A percentile compares a stretch with the other conserved stretches of the same genome.
Evolutionary conservation across 129 eudicot species (phyloP).

Genomic region (Erigeron canadensis): DNA sequence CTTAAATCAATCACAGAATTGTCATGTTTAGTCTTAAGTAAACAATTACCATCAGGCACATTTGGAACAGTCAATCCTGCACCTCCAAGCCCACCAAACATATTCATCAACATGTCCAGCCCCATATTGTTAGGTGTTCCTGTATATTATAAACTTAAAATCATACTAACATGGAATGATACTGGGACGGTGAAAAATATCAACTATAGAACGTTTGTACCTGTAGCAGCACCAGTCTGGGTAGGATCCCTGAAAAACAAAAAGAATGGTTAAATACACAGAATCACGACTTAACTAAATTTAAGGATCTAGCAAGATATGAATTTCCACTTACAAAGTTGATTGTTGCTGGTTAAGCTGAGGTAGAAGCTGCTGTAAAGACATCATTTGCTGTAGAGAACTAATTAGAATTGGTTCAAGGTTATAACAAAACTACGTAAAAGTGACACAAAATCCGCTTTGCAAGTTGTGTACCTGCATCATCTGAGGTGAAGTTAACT

Average conservation of each 20-base stretch:
- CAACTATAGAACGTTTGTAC: slow-evolving; percentile 25
- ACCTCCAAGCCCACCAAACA: slow-evolving; percentile 69
- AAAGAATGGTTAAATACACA: slow-evolving; percentile 1
- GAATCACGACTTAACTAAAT: not conserved
- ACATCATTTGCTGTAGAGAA: slow-evolving; percentile 64
- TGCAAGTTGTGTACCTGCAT: slow-evolving; percentile 65
- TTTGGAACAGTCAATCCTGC: slow-evolving; percentile 51
- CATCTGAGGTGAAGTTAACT: slow-evolving; percentile 76
- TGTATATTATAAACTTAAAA: slow-evolving; percentile 24
- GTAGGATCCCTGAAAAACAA: slow-evolving; percentile 57
- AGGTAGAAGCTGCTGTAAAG: slow-evolving; percentile 61
- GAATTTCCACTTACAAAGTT: slow-evolving; percentile 50
- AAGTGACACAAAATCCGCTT: not conserved
- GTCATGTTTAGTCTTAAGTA: not conserved
- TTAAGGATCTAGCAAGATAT: not conserved
- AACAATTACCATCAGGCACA: slow-evolving; percentile 51
- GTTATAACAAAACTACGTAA: not conserved
- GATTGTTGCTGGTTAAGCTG: slow-evolving; percentile 63
- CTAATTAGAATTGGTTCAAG: not conserved
- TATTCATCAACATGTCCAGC: slow-evolving; percentile 64
- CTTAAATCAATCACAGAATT: not conserved
- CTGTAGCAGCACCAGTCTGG: slow-evolving; percentile 54
- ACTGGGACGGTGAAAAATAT: not conserved
- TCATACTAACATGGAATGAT: not conserved
- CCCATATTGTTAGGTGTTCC: slow-evolving; percentile 64